phyloP scores from a whole-genome alignment of 768 basidiomycete genomes.

The Rhodotorula paludigena region DNA sequence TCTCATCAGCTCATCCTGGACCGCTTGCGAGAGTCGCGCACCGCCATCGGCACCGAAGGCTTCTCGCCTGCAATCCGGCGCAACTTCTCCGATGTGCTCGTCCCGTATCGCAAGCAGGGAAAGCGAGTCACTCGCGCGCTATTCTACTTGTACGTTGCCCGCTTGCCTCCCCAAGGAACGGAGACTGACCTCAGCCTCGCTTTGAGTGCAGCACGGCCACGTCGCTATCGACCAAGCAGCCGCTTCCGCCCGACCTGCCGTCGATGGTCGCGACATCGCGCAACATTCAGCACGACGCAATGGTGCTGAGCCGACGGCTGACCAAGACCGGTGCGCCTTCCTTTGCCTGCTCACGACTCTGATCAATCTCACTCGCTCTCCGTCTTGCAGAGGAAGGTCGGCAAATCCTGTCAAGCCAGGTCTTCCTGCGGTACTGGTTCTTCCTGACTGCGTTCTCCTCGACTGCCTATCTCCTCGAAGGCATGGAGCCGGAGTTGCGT shows the following conservation, averaged over 20 bases:
- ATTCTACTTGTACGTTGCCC: slow-evolving; percentile 28
- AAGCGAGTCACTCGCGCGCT: slow-evolving; percentile 31
- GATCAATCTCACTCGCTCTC: background rate
- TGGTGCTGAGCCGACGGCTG: slow-evolving; percentile 29
- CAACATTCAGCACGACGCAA: slow-evolving; percentile 32
- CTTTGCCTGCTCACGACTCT: background rate
- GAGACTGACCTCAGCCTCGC: too few species aligned
- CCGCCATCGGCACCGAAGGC: slow-evolving; percentile 25
- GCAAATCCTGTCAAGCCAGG: slow-evolving; percentile 17
- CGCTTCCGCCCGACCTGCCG: slow-evolving; percentile 35
- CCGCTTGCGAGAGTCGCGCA: slow-evolving; percentile 25
- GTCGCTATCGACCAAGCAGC: slow-evolving; percentile 30
- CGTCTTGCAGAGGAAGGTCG: slow-evolving; percentile 15
- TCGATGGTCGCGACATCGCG: slow-evolving; percentile 21
- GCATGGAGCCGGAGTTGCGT: background rate
- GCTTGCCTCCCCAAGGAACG: too few species aligned
- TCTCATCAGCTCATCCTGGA: slow-evolving; percentile 33
- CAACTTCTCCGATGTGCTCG: slow-evolving; percentile 25
- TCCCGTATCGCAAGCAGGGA: slow-evolving; percentile 32
- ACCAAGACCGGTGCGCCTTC: slow-evolving; percentile 3
- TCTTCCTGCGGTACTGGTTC: slow-evolving; percentile 37
- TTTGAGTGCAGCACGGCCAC: slow-evolving; percentile 15
- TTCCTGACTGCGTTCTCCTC: slow-evolving; percentile 25
- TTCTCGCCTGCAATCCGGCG: slow-evolving; percentile 29
- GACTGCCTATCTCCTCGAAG: background rate